Base-by-base conservation (phyloP, 2,329 filamentous ascomycete species). In the Xylogone sp. region DNA sequence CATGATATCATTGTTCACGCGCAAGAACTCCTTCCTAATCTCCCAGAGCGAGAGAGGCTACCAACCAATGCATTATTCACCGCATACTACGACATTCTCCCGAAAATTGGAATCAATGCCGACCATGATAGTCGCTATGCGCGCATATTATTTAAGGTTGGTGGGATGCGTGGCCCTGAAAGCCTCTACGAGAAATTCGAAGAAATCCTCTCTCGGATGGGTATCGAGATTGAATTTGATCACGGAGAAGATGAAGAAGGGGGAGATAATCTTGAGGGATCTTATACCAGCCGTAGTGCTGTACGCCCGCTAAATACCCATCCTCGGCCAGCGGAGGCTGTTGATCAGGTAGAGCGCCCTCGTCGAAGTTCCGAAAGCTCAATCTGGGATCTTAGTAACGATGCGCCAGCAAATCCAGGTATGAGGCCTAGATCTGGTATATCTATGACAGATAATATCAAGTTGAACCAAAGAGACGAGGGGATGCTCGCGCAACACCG, bases 51-150 rank as follows among this genome's bases (percentile, higher is more conserved):
- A 46, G 81, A 87, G 60, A 78, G 81, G 50, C 75, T 87, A 20
- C 85, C 88, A 3, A 90, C 87, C 52, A 84, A 84, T 63, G 89
- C 90, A 9, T 78, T 96, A 18, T 95, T 95, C 69, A 78, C 79
- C 49, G 89, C 90, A 24, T 95, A 95, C 65, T 87, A 94, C 64
- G 76, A 82, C 51, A 77, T 92, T 42, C 79, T 96, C n/a, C 81
- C 81, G 4, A 75, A 83, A 57, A 75, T 88, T 72, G 86, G 83
- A 50, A 74, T 90, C 57, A 79, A 89, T 53, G 78, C 83, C n/a
- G 84, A 88, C 61, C 77, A 87, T 59, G 88, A 92, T 62, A 83
- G 84, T 60, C 82, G 87, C 59, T 86, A 91, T 62, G 84, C 90
- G 57, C 82, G 86, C 56, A 84, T 95, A 61, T 71, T 96, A 51